Base-by-base conservation (phyloP, 768 basidiomycete species). In the Tulasnella sp. region DNA sequence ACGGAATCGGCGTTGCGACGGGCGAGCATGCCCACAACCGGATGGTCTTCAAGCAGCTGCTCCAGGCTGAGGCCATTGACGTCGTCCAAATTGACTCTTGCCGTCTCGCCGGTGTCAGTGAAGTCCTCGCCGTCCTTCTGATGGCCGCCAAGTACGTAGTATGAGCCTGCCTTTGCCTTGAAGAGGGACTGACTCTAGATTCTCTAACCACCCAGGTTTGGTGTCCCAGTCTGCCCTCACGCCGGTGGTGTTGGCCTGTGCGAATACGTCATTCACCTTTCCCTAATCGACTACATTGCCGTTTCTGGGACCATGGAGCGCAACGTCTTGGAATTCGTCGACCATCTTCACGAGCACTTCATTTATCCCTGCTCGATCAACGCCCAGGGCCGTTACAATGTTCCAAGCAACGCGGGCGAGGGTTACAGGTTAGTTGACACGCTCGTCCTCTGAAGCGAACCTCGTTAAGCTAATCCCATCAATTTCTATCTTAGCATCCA, bases 81-180 rank as follows among this genome's bases (percentile, higher is more conserved):
- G 96, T 97, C 36, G 91, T 89, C 79, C 96, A 98, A 82, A 96
- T 98, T 80, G 96, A 98, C 84, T 93, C 93, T 29, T 97, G 96
- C 84, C 89, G 96, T 70, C 85, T 97, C 29, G 95, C 93, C 4
- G 96, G 96, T 71, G 94, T 98, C 38, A 96, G 91, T 81, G 96
- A 97, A 85, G 92, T 97, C n/a, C 85, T 97, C 52, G 90, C 89
- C 64, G 93, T 97, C 25, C 83, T 97, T 72, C 85, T 97, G 74
- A 96, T 97, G 94, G 90, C 93, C 11, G 91, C 93, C 78, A 95
- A 96, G 91, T 91, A 80, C 81, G 86, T 80, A 39, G 40, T 77
- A 31, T 15, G 34, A 38, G n/a, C 15, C 49, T 72, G 19, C 22
- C 38, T 25, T 2, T 8, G 7, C 6, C 34, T 29, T 31, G 36